phyloP scores from a whole-genome alignment of 768 basidiomycete genomes.

The Podaxis sp. region DNA sequence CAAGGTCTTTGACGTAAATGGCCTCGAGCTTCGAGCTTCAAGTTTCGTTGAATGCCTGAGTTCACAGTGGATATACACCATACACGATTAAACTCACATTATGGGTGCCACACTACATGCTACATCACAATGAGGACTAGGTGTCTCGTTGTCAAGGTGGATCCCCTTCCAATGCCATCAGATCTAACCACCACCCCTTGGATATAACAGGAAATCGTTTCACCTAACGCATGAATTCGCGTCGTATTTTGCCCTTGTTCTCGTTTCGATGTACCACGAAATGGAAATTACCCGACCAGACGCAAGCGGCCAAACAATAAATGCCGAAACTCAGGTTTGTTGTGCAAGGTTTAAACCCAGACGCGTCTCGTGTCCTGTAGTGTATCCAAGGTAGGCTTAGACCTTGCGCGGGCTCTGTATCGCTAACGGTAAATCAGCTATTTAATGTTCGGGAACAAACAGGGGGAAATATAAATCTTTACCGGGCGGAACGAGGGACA shows the following conservation, averaged over 20 bases:
- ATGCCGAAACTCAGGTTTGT: not conserved
- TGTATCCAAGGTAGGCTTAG: not conserved
- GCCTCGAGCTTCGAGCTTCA: not conserved
- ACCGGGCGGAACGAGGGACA: not conserved
- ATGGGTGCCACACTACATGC: not conserved
- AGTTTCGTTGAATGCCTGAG: not conserved
- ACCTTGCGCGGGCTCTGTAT: not conserved
- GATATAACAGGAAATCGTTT: not conserved
- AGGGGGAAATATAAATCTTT: not conserved
- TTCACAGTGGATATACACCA: not conserved
- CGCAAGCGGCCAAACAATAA: not conserved
- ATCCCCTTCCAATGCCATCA: not conserved
- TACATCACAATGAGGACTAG: not conserved
- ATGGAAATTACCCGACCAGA: not conserved
- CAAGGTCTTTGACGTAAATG: not conserved
- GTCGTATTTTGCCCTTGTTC: not conserved
- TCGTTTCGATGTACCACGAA: not conserved
- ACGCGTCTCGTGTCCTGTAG: not conserved
- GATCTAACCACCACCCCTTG: not conserved
- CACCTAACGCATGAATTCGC: not conserved
- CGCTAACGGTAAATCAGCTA: not conserved
- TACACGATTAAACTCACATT: not conserved
- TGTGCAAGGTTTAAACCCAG: constrained; percentile 1
- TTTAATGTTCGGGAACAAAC: not conserved
- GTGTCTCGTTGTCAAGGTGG: not conserved